Conservation (phyloP, 2,329 filamentous ascomycete genomes). For the Thielaviopsis cerberus region DNA sequence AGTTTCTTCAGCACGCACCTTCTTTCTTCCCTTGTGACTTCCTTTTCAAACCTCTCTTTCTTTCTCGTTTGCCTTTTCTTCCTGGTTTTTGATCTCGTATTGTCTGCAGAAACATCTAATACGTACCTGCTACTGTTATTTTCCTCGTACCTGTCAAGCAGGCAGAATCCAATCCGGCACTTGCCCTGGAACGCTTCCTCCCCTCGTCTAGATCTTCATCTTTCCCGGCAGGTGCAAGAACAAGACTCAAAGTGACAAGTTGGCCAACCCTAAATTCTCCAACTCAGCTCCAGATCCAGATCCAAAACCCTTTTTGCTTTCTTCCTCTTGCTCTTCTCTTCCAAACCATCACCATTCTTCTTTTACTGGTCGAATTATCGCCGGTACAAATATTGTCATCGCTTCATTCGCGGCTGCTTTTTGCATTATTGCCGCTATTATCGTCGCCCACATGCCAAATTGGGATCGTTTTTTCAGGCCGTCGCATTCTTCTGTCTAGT, state of each 20-base stretch:
- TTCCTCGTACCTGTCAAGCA: background rate
- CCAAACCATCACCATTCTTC: no score
- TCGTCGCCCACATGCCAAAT: background rate
- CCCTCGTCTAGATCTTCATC: background rate
- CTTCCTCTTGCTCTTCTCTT: background rate
- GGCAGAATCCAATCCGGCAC: background rate
- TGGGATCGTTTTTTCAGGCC: background rate
- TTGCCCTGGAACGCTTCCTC: background rate
- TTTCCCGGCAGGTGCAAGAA: background rate
- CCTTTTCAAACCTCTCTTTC: background rate
- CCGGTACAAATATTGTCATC: background rate
- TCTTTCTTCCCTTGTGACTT: background rate
- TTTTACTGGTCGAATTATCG: background rate
- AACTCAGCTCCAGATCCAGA: background rate
- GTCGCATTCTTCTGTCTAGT: background rate
- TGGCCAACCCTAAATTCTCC: background rate
- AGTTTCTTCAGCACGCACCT: background rate
- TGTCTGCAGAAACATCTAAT: background rate
- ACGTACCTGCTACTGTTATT: background rate
- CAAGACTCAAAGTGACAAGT: background rate
- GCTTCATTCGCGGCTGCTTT: background rate
- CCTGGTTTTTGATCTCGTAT: background rate
- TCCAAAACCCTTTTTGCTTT: background rate
- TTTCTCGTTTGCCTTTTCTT: background rate
- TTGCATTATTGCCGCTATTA: background rate